These are phyloP conservation scores for Leucoagaricus sp. DNA, from an alignment of 1,284 basidiomycete genomes.

Conservation along the genomic window DNA sequence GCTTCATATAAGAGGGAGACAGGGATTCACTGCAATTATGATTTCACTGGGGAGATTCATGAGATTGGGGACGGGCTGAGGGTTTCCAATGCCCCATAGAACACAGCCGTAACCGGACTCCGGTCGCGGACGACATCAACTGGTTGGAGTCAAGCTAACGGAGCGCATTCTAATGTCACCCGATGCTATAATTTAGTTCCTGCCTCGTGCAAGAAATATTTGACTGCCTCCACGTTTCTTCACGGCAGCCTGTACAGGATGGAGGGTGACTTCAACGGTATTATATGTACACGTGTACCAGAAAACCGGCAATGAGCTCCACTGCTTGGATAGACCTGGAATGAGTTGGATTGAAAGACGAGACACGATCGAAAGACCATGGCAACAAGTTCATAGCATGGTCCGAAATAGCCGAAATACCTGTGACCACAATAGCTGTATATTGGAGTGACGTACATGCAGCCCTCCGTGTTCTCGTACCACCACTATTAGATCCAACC, in stretches of 20 bases:
- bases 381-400: background rate
- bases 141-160: background rate
- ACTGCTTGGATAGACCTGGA: background rate
- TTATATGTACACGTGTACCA: background rate
- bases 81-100: background rate
- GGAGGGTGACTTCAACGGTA: background rate
- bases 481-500: background rate
- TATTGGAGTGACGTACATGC: constrained; percentile 8
- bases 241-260: background rate
- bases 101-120: background rate
- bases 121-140: background rate
- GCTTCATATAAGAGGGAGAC: background rate
- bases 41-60: background rate
- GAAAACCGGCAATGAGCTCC: no score
- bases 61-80: constrained; percentile 1
- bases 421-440: background rate
- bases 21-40: background rate
- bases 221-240: background rate
- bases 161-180: background rate
- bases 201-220: constrained; percentile 6
- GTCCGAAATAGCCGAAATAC: background rate
- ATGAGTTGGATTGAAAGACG: background rate
- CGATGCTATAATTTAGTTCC: background rate
- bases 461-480: background rate
- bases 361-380: background rate